These are phyloP conservation scores for Pestalotiopsis sp. DNA, from an alignment of 2,329 filamentous ascomycete genomes.

Conservation along the genomic window DNA sequence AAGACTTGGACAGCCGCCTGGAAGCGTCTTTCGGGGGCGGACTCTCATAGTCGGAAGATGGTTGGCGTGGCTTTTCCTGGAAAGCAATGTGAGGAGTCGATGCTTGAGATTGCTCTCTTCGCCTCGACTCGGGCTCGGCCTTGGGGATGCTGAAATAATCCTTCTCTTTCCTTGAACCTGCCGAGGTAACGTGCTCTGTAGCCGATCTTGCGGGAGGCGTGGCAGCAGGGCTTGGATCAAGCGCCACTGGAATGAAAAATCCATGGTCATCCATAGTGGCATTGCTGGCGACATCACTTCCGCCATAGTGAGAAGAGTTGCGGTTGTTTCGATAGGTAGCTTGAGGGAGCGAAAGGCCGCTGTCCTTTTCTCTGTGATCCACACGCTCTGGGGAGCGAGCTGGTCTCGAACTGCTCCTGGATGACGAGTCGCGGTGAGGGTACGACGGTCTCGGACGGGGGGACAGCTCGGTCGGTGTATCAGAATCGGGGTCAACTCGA, in stretches of 20 bases:
- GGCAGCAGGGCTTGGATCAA: slow-evolving; percentile 69
- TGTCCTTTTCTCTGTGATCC: slow-evolving; percentile 47
- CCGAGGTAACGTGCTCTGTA: slow-evolving; percentile 47
- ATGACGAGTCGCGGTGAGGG: slow-evolving; percentile 55
- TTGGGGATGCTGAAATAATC: slow-evolving; percentile 62
- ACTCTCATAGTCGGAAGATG: slow-evolving; percentile 63
- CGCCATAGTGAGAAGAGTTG: slow-evolving; percentile 68
- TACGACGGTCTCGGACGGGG: slow-evolving; percentile 60
- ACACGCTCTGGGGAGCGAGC: slow-evolving; percentile 58
- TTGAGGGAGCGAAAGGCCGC: slow-evolving; percentile 71
- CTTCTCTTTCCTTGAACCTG: slow-evolving; percentile 51
- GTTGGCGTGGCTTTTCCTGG: slow-evolving; percentile 77
- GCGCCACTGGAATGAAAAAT: slow-evolving; percentile 76
- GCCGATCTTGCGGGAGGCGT: slow-evolving; percentile 57
- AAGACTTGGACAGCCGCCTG: slow-evolving; percentile 52
- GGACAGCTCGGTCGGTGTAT: slow-evolving; percentile 71
- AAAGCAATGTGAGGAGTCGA: slow-evolving; percentile 89
- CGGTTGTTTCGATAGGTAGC: slow-evolving; percentile 79
- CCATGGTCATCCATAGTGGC: slow-evolving; percentile 63
- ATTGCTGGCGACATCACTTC: slow-evolving; percentile 43
- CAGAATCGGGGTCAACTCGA: slow-evolving; percentile 62
- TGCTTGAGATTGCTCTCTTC: slow-evolving; percentile 50
- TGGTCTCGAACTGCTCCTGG: slow-evolving; percentile 55
- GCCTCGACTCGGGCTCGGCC: slow-evolving; percentile 43
- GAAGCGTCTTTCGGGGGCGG: slow-evolving; percentile 52